Conservation (phyloP, 108 stramenopile genomes). For the Discostella stelligeroides region DNA sequence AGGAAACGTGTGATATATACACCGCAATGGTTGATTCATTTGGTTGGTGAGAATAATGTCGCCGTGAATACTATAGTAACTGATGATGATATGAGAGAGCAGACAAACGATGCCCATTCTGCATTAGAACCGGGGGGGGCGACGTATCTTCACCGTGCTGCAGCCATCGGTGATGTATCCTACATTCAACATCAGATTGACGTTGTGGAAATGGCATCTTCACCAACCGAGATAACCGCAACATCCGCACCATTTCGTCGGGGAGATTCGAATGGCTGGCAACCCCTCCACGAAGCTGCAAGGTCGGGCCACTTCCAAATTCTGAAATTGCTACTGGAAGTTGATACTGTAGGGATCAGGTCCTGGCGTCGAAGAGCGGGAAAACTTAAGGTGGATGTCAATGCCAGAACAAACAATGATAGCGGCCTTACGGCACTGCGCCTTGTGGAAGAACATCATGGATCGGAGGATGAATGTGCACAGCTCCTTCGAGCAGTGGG, state of each 20-base stretch:
- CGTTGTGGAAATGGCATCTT: background rate
- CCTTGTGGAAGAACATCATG: constrained; percentile 38
- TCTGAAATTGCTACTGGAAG: constrained; percentile 37
- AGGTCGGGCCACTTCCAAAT: constrained; percentile 29
- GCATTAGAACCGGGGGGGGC: constrained; percentile 24
- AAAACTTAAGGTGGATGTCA: constrained; percentile 34
- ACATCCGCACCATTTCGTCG: constrained; percentile 33
- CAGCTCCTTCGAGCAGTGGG: constrained; percentile 29
- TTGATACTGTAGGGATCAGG: constrained; percentile 13
- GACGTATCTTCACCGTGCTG: constrained; percentile 32
- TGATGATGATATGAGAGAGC: background rate
- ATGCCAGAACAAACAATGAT: constrained; percentile 43
- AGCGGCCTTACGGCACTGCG: constrained; percentile 38
- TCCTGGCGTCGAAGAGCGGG: constrained; percentile 4
- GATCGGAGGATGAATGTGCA: constrained; percentile 32
- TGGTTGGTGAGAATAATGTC: constrained; percentile 25
- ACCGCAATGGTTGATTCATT: constrained; percentile 19
- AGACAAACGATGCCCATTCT: constrained; percentile 4
- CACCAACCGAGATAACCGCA: background rate
- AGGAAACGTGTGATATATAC: constrained; percentile 31
- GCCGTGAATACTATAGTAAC: background rate
- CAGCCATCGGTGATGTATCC: constrained; percentile 19
- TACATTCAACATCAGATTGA: constrained; percentile 17
- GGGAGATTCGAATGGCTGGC: constrained; percentile 49
- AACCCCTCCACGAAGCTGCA: constrained; percentile 48